Base-by-base conservation (phyloP, 192 early-diverging fungal genomes). In the Rhizophagus prolifer region DNA sequence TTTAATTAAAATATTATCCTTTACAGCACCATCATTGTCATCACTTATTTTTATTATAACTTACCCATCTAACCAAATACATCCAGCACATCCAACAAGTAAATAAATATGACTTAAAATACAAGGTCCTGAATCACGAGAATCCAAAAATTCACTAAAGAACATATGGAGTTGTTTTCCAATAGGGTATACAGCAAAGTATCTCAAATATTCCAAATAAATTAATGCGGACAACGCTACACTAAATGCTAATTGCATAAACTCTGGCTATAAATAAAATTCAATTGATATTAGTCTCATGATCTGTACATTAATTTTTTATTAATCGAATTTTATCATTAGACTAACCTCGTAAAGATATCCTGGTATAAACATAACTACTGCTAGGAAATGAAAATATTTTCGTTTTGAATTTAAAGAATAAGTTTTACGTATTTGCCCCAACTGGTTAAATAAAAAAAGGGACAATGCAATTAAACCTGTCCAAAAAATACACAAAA, bases 101-200 rank as follows among this genome's bases (percentile, higher is more conserved):
- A 99, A 83, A 70, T 97, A 97, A 54, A 98, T 81, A 75, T 99
- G 97, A 36, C 93, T 92, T 4, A 97, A 81, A 9, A 99, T 92
- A 34, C 92, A 87, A 0, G 89, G 88, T 25, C 96, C 97, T 3
- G 88, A 80, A 74, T 99, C 97, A 13, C 94, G 89, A 50, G 86
- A 81, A 72, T 97, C 95, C n/a, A 95, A 84, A 81, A 99, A 99
- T 44, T 86, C 85, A 23, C 83, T 79, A 79, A 98, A 67, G 76
- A 97, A 98, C 14, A 81, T 68, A 44, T 92, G 84, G 4, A 99
- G 85, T 50, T 79, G 77, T 10, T 83, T 82, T 7, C 90, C 91
- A 26, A 88, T 79, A 1, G 92, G 93, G 72, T 85, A 89, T 2
- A 98, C 80, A 34, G 86, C 87, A 81, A 92, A 92, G 61, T 88